Conservation (phyloP, 108 stramenopile genomes). For the Fistulifera solaris region DNA sequence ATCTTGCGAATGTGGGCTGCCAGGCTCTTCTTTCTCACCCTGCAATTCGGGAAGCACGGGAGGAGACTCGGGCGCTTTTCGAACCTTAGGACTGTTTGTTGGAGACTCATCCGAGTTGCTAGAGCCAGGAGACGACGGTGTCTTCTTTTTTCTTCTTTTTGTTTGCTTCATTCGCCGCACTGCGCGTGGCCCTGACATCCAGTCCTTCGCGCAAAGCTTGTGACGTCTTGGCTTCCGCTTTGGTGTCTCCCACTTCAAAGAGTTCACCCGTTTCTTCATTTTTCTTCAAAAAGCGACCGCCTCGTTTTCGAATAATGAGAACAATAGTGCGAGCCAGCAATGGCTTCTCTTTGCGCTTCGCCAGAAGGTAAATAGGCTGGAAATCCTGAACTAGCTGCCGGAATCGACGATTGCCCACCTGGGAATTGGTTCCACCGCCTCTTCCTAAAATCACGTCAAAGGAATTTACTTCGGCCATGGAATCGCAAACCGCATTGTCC, state of each 20-base stretch:
- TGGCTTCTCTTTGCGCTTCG: slow-evolving; percentile 76
- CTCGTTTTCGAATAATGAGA: slow-evolving; percentile 68
- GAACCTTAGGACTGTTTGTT: slow-evolving; percentile 1
- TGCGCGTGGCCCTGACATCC: slow-evolving; percentile 79
- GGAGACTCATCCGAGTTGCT: slow-evolving; percentile 7
- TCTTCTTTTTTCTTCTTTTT: slow-evolving; percentile 44
- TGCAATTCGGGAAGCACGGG: slow-evolving; percentile 18
- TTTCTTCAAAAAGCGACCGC: slow-evolving; percentile 72
- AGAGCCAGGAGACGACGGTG: neutral
- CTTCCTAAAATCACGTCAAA: slow-evolving; percentile 78
- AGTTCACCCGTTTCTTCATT: slow-evolving; percentile 65
- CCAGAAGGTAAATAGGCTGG: slow-evolving; percentile 80
- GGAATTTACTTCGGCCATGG: slow-evolving; percentile 42
- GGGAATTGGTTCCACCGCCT: slow-evolving; percentile 83
- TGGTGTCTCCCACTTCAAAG: slow-evolving; percentile 79
- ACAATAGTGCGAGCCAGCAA: slow-evolving; percentile 76
- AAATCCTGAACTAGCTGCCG: slow-evolving; percentile 76
- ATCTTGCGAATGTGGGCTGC: slow-evolving; percentile 23
- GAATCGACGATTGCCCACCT: slow-evolving; percentile 79
- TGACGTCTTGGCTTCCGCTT: slow-evolving; percentile 84
- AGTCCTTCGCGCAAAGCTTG: slow-evolving; percentile 80
- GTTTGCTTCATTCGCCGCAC: slow-evolving; percentile 24
- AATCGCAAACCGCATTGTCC: slow-evolving; percentile 41
- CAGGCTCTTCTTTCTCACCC: neutral
- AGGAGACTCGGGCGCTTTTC: slow-evolving; percentile 17